These are phyloP conservation scores for Pseudomicrostroma phylloplanum DNA, from an alignment of 1,284 basidiomycete species.

Conservation along the genomic window DNA sequence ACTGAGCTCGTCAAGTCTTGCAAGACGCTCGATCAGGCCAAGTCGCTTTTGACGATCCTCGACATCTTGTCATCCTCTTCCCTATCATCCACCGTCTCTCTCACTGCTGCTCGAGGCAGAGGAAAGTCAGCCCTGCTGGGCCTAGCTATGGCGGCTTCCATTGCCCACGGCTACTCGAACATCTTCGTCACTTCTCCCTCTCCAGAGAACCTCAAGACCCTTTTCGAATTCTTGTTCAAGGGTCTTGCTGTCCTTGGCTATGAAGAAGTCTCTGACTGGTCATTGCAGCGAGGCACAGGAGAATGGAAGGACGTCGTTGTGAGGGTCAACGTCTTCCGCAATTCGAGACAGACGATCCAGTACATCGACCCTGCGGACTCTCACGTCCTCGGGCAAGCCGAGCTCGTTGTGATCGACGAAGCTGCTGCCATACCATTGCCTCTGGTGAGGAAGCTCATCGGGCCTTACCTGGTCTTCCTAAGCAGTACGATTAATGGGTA, in stretches of 20 bases:
- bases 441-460: conserved; percentile 86
- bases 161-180: conserved; percentile 93
- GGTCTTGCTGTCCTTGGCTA: conserved; percentile 90
- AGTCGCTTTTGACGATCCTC: conserved; percentile 44
- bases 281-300: conserved; percentile 90
- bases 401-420: conserved; percentile 96
- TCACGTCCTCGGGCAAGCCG: conserved; percentile 93
- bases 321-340: conserved; percentile 84
- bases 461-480: conserved; percentile 96
- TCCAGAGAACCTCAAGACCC: conserved; percentile 92
- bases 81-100: conserved; percentile 84
- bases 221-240: conserved; percentile 99
- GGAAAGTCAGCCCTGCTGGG: conserved; percentile 96
- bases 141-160: conserved; percentile 82
- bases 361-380: conserved; percentile 97
- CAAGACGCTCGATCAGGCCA: conserved; percentile 68
- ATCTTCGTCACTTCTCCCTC: conserved; percentile 97
- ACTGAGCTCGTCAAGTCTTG: conserved; percentile 86
- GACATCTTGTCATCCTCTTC: conserved; percentile 52
- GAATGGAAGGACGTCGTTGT: conserved; percentile 95
- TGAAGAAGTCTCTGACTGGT: conserved; percentile 96
- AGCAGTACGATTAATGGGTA: conserved; percentile 98
- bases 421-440: conserved; percentile 96
- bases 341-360: conserved; percentile 35
- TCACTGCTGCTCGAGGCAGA: conserved; percentile 89